Percentiles rank a stretch among this genome's conserved stretches.
Conservation (phyloP, 306 rosid species). For the Lotus japonicus region DNA sequence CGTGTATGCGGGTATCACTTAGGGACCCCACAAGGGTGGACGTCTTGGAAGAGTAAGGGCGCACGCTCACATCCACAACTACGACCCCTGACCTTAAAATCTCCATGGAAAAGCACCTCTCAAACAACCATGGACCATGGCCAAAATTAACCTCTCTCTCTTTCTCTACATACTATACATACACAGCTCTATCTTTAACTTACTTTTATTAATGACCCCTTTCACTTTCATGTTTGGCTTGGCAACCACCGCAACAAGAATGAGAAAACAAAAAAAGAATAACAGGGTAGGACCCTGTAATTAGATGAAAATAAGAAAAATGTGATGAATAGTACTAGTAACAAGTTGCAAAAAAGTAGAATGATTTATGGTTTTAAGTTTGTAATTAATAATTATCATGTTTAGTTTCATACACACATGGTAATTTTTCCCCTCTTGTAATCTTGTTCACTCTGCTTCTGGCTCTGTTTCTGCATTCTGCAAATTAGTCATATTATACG, state of each 20-base stretch:
- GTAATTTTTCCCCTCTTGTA: no score
- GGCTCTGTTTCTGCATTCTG: no score
- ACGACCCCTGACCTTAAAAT: conserved; percentile 76
- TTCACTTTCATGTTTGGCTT: conserved; percentile 36
- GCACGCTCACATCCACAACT: conserved; percentile 70
- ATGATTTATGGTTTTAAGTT: background rate
- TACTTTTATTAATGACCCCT: conserved; percentile 25
- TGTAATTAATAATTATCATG: background rate
- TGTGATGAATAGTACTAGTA: conserved; percentile 29
- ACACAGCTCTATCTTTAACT: conserved; percentile 12
- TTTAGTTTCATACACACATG: no score
- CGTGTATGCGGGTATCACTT: conserved; percentile 33
- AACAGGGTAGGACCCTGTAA: conserved; percentile 25
- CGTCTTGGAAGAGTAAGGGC: conserved; percentile 38
- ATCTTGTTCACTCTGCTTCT: no score
- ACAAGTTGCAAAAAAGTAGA: conserved; percentile 1
- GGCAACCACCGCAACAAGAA: conserved; percentile 63
- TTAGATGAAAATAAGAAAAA: conserved; percentile 36
- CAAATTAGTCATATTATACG: no score
- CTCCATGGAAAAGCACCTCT: conserved; percentile 54
- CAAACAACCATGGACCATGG: conserved; percentile 56
- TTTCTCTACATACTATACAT: background rate
- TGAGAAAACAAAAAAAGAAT: background rate
- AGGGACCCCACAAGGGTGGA: conserved; percentile 37
- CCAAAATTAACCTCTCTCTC: conserved; percentile 20